Conservation (phyloP, 2,329 filamentous ascomycete genomes). For the Exophiala alcalophila region DNA sequence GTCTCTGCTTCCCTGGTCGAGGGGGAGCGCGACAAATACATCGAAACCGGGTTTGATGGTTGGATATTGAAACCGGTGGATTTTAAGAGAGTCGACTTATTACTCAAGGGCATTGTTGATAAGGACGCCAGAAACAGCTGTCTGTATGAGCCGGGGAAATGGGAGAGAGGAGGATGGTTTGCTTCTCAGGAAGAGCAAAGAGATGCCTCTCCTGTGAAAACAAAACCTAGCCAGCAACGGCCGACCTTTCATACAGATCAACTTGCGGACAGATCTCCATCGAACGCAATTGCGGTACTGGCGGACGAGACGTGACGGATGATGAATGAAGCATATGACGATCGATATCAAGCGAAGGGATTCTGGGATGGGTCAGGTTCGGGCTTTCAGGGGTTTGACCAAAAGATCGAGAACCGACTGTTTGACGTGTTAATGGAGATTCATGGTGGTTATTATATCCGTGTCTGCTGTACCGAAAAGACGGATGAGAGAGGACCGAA, state of each 20-base stretch:
- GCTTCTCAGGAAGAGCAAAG: conserved; percentile 34
- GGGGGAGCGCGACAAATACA: conserved; percentile 64
- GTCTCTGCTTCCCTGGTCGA: conserved; percentile 81
- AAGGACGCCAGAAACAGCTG: conserved; percentile 57
- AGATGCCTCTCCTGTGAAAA: conserved; percentile 27
- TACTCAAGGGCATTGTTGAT: conserved; percentile 68
- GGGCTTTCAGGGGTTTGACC: too few relatives aligned
- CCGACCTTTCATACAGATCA: conserved; percentile 10
- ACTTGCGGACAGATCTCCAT: too few relatives aligned
- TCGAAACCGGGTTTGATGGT: conserved; percentile 78
- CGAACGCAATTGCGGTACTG: background rate
- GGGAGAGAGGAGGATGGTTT: conserved; percentile 90
- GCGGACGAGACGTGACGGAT: too few relatives aligned
- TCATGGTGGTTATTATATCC: too few relatives aligned
- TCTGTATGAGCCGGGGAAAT: conserved; percentile 68
- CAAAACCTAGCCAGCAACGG: conserved; percentile 28
- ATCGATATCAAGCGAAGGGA: too few relatives aligned
- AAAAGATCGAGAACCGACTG: too few relatives aligned
- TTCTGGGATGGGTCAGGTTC: too few relatives aligned
- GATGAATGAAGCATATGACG: too few relatives aligned
- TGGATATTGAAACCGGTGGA: conserved; percentile 90
- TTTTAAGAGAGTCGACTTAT: conserved; percentile 67
- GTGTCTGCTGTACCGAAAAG: too few relatives aligned
- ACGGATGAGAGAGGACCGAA: too few relatives aligned
- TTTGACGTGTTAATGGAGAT: too few relatives aligned